Evolutionary conservation across 164 flowering plant species (phyloP).

Genomic region (Paratinospora sagittata): DNA sequence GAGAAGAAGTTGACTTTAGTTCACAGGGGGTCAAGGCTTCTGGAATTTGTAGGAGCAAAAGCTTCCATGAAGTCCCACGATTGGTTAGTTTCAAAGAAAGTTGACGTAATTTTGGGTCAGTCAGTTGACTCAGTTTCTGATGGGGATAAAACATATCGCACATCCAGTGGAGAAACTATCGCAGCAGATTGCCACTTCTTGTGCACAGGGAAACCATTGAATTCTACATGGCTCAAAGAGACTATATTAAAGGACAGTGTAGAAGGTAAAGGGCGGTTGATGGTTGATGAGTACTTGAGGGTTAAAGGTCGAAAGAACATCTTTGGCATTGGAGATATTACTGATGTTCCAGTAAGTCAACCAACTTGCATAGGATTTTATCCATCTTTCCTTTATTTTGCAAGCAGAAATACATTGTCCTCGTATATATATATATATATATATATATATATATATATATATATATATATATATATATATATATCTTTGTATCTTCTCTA

Average conservation of each 20-base stretch:
- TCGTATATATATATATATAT: no score
- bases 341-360: conserved; percentile 55
- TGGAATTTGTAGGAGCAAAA: conserved; percentile 68
- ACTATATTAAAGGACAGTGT: conserved; percentile 41
- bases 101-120: conserved; percentile 59
- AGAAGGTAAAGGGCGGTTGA: conserved; percentile 53
- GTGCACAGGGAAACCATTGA: conserved; percentile 58
- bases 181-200: conserved; percentile 65
- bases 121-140: conserved; percentile 33
- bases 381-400: not conserved
- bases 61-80: conserved; percentile 57
- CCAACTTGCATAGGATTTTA: not conserved
- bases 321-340: conserved; percentile 81
- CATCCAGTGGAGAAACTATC: conserved; percentile 51
- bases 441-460: no score
- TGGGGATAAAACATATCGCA: conserved; percentile 31
- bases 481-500: no score
- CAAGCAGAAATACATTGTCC: no score
- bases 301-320: conserved; percentile 57
- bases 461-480: no score
- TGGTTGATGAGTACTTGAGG: conserved; percentile 63
- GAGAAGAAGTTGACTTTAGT: conserved; percentile 64
- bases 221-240: conserved; percentile 56
- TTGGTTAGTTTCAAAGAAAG: conserved; percentile 68
- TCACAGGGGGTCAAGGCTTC: conserved; percentile 60